Base-by-base conservation (phyloP, 148 eudicot genomes). In the Dysphania ambrosioides region DNA sequence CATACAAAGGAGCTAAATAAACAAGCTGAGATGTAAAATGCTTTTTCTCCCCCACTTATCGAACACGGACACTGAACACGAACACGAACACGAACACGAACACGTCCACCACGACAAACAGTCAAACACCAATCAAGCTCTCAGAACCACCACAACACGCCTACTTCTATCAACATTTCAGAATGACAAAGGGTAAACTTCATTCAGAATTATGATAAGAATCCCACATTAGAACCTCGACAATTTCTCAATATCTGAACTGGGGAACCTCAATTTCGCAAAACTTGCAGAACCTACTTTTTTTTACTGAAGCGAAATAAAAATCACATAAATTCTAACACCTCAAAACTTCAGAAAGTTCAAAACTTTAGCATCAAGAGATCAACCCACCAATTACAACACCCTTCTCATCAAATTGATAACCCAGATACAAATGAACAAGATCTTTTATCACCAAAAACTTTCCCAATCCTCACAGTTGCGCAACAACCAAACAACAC, bases 401-500 rank as follows among this genome's bases (percentile, higher is more conserved):
- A 44, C 4, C 24, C 18, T 51, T 65, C 26, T 41, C 1, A 56
- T 73, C 47, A 66, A 57, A 68, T 40, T 72, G 19, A 38, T 27
- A 12, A 64, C 8, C 26, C 16, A 78, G 5, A 72, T 9, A 64
- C 16, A 53, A 66, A 40, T 5, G 11, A 41, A 51, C 12, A 56
- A 32, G 36, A 26, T 40, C 35, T 41, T 29, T 59, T 23, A 73
- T 63, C 75, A 60, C 36, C 68, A 60, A 24, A 35, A 36, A n/a
- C n/a, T 18, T 72, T 60, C 47, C 53, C 75, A 26, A 29, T 26
- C 8, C 51, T 18, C 66, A 34, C 27, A 72, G 32, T 72, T 71
- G 74, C 56, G 32, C 42, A 38, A 56, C 19, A 71, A 34, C 53
- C 67, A 60, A 59, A n/a, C n/a, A n/a, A n/a, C n/a, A n/a, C n/a